phyloP scores from a whole-genome alignment of 495 filamentous ascomycete species.

The Articulospora tetracladia region DNA sequence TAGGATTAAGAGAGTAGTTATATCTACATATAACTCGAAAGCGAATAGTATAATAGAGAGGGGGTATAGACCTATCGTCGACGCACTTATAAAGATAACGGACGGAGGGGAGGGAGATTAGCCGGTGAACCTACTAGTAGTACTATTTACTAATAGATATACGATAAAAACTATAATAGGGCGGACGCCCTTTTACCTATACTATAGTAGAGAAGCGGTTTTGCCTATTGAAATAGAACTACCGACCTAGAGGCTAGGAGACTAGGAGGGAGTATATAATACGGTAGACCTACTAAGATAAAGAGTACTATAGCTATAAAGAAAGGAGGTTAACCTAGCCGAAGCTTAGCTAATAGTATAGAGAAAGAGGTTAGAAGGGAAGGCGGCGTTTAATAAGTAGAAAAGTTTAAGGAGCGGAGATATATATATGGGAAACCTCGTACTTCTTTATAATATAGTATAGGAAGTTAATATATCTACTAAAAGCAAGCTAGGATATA shows the following conservation, averaged over 20 bases:
- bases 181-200: not conserved
- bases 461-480: not conserved
- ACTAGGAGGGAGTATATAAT: not conserved
- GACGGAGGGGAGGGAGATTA: not conserved
- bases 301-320: not conserved
- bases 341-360: not conserved
- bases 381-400: not conserved
- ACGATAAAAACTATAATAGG: not conserved
- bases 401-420: not conserved
- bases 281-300: not conserved
- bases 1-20: not conserved
- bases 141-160: not conserved
- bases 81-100: not conserved
- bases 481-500: not conserved
- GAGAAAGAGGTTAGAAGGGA: not conserved
- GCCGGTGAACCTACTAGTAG: not conserved
- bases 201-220: not conserved
- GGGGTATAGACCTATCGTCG: not conserved
- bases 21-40: not conserved
- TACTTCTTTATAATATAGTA: not conserved
- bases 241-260: not conserved
- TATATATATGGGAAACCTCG: not conserved
- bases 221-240: not conserved
- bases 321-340: not conserved
- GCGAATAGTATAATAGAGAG: not conserved